A percentile compares a stretch with the other conserved stretches of the same genome.
Conservation (phyloP, 176 grass and related monocot species). For the Urochloa ruziziensis region DNA sequence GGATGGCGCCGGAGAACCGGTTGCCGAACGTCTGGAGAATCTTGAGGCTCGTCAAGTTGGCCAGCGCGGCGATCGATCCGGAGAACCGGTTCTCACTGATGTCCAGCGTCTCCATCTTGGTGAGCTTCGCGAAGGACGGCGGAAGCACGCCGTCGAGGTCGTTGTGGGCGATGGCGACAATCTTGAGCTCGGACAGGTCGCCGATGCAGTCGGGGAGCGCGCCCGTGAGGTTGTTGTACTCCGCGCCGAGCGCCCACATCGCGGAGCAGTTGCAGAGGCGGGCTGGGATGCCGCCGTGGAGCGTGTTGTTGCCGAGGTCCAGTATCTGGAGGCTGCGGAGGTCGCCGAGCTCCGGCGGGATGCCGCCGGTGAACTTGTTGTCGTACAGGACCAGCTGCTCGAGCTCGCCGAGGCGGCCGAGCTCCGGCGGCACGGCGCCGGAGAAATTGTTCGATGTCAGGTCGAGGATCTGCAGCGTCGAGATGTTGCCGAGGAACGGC, state of each 20-base stretch:
- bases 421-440: constrained; percentile 54
- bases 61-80: constrained; percentile 59
- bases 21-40: constrained; percentile 43
- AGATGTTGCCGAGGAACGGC: constrained; percentile 78
- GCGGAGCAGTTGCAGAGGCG: constrained; percentile 73
- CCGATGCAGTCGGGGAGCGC: constrained; percentile 65
- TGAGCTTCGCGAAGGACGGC: constrained; percentile 54
- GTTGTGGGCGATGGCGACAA: constrained; percentile 20
- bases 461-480: constrained; percentile 73
- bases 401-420: constrained; percentile 51
- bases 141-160: constrained; percentile 56
- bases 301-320: constrained; percentile 47
- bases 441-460: constrained; percentile 52
- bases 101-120: constrained; percentile 46
- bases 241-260: constrained; percentile 33
- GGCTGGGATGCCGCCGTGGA: constrained; percentile 52
- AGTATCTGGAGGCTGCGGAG: constrained; percentile 37
- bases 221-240: constrained; percentile 60
- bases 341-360: constrained; percentile 65
- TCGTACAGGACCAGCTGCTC: constrained; percentile 13
- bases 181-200: constrained; percentile 32
- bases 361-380: constrained; percentile 56
- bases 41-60: constrained; percentile 47
- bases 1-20: constrained; percentile 59
- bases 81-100: constrained; percentile 53